Conservation (phyloP, 805 yeast species). For the Grigorovia yakushimaensis region DNA sequence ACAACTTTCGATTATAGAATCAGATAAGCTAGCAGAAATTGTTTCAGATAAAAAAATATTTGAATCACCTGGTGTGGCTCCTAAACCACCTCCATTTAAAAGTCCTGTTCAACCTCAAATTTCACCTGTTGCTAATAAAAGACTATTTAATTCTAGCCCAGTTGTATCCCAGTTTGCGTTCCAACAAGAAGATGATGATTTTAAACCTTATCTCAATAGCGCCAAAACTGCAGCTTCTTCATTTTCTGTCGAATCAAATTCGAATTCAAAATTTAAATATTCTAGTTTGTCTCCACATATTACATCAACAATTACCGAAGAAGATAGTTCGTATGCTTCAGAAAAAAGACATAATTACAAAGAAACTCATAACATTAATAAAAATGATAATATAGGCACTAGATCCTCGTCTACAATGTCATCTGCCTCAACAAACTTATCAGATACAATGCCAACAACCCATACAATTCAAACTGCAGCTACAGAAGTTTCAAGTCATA, state of each 20-base stretch:
- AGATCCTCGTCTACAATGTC: slow-evolving; percentile 1
- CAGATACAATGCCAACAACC: not conserved
- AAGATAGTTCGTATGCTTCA: not conserved
- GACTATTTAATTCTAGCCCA: not conserved
- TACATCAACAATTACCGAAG: not conserved
- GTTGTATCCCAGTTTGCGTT: not conserved
- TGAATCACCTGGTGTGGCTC: slow-evolving; percentile 62
- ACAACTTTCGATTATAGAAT: not conserved
- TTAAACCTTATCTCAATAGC: not conserved
- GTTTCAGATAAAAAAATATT: slow-evolving; percentile 25
- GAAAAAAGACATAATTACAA: not conserved
- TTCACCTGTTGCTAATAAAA: slow-evolving; percentile 4
- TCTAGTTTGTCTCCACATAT: not conserved
- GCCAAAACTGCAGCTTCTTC: not conserved
- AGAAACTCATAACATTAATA: not conserved
- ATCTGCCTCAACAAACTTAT: not conserved
- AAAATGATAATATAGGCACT: not conserved
- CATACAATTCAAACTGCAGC: not conserved
- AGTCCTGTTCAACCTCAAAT: slow-evolving; percentile 29
- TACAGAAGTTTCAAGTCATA: not conserved
- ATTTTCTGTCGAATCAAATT: not conserved
- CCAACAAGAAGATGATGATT: not conserved
- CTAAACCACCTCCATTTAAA: slow-evolving; percentile 49
- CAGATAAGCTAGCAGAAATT: slow-evolving; percentile 6
- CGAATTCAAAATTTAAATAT: not conserved